Evolutionary conservation across 176 grass and related monocot genomes (phyloP).

Genomic region (Eragrostis curvula): DNA sequence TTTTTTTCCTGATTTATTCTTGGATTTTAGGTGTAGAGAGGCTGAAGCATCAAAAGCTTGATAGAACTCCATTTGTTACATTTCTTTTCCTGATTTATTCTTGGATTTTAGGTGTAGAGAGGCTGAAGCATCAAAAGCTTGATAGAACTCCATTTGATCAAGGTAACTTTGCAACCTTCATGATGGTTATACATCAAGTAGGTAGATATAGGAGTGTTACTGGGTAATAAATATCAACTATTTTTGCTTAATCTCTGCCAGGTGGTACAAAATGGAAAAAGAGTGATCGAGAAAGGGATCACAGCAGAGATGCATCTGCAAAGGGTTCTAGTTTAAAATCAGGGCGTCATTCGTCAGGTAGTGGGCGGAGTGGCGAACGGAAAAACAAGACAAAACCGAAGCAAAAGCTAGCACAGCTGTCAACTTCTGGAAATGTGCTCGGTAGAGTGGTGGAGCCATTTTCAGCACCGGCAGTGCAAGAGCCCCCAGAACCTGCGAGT

Average conservation of each 20-base stretch:
- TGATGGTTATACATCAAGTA: constrained; percentile 14
- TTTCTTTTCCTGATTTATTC: no score
- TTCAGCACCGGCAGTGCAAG: constrained; percentile 15
- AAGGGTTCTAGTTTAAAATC: constrained; percentile 63
- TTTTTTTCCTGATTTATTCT: constrained; percentile 13
- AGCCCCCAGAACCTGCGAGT: constrained; percentile 11
- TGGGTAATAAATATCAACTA: constrained; percentile 21
- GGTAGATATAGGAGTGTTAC: constrained; percentile 49
- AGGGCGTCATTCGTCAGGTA: constrained; percentile 66
- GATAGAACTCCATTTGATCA: constrained; percentile 60
- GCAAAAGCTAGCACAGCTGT: constrained; percentile 81
- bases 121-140: constrained; percentile 54
- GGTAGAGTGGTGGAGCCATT: constrained; percentile 55
- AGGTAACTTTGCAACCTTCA: constrained; percentile 42
- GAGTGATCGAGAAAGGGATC: constrained; percentile 62
- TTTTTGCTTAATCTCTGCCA: constrained; percentile 22
- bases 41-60: constrained; percentile 56
- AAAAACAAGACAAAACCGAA: constrained; percentile 85
- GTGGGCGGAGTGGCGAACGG: constrained; percentile 65
- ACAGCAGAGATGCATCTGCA: constrained; percentile 60
- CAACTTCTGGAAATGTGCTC: constrained; percentile 68
- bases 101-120: constrained; percentile 45
- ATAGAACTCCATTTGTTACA: constrained; percentile 55
- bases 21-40: constrained; percentile 43
- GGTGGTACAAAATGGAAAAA: constrained; percentile 82